phyloP scores from a whole-genome alignment of 1,139 yeast genomes.

The Yamadazyma atmosphaerica region DNA sequence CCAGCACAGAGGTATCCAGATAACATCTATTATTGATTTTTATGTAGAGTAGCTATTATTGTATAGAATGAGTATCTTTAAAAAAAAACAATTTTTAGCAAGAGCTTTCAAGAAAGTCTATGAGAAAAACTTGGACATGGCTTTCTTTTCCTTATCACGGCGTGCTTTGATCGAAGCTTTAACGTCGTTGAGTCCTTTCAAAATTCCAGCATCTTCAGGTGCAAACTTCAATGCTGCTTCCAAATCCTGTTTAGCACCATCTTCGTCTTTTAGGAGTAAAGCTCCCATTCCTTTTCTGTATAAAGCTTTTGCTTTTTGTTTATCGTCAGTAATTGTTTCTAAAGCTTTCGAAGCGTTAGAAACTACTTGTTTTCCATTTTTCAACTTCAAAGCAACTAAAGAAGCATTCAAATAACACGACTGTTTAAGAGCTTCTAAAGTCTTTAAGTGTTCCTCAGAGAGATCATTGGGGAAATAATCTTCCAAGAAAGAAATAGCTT shows the following conservation, averaged over 20 bases:
- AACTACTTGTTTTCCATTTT: conserved; percentile 56
- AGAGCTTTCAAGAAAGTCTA: too few species aligned
- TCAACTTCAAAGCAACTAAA: conserved; percentile 67
- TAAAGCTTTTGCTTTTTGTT: conserved; percentile 77
- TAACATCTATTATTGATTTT: too few species aligned
- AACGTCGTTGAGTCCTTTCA: conserved; percentile 65
- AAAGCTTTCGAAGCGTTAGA: conserved; percentile 66
- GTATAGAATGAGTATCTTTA: too few species aligned
- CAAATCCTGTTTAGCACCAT: conserved; percentile 65
- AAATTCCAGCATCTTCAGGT: conserved; percentile 76
- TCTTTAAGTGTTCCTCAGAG: conserved; percentile 50
- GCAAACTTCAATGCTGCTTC: conserved; percentile 63
- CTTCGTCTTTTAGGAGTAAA: conserved; percentile 64
- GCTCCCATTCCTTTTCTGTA: conserved; percentile 85
- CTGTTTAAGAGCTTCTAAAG: conserved; percentile 54
- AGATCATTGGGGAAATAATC: conserved; percentile 78
- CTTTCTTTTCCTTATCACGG: conserved; percentile 74
- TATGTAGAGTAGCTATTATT: too few species aligned
- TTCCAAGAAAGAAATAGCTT: conserved; percentile 65
- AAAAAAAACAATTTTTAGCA: too few species aligned
- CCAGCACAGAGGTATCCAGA: not conserved
- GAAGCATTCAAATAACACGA: conserved; percentile 73
- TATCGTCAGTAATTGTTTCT: conserved; percentile 58
- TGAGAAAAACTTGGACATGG: conserved; percentile 76
- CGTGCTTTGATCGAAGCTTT: conserved; percentile 53